phyloP scores from a whole-genome alignment of 164 flowering plant species.

The Aristolochia fimbriata region DNA sequence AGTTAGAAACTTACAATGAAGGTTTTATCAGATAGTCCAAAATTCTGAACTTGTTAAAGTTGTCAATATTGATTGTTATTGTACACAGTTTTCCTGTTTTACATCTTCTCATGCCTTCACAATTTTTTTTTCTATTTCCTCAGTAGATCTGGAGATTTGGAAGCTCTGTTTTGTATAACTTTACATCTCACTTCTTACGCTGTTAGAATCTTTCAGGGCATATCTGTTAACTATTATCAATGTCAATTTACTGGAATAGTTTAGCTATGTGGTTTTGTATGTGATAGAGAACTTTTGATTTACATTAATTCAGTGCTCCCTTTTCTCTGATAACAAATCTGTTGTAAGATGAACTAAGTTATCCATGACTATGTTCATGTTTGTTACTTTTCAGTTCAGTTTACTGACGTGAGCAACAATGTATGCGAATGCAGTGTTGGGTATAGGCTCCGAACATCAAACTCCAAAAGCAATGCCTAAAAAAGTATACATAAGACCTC shows the following conservation, averaged over 20 bases:
- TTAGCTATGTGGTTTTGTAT: background rate
- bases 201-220: background rate
- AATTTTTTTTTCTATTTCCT: background rate
- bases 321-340: background rate
- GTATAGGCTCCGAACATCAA: constrained; percentile 25
- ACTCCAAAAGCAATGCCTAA: constrained; percentile 26
- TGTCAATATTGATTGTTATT: no score
- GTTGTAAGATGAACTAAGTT: no score
- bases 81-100: no score
- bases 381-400: no score
- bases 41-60: no score
- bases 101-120: no score
- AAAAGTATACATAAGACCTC: constrained; percentile 51
- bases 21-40: background rate
- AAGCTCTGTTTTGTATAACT: background rate
- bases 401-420: background rate
- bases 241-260: background rate
- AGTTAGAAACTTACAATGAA: background rate
- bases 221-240: background rate
- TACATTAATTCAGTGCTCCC: background rate
- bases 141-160: background rate
- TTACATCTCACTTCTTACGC: background rate
- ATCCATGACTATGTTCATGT: no score
- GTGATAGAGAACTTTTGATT: background rate
- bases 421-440: constrained; percentile 43